A percentile compares a stretch with the other conserved stretches of the same genome.
phyloP scores from a whole-genome alignment of 2,329 filamentous ascomycete genomes.

The Stagonosporopsis chrysanthemi region DNA sequence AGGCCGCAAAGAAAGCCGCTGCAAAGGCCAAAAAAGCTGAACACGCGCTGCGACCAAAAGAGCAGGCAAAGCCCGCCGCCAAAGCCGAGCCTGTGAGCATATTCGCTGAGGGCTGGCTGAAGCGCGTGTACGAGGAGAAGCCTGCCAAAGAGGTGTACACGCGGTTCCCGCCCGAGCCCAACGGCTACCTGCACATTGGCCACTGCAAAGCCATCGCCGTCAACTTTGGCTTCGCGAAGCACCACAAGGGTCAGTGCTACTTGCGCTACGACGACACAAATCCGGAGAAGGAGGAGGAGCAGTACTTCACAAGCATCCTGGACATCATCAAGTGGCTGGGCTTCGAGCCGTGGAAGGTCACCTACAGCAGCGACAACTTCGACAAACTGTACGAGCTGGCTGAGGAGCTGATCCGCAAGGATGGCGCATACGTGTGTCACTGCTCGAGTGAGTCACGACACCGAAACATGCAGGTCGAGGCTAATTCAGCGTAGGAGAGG shows the following conservation, averaged over 20 bases:
- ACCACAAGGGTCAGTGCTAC: slow-evolving; percentile 79
- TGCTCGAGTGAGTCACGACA: slow-evolving; percentile 64
- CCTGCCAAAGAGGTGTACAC: slow-evolving; percentile 55
- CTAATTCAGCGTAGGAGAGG: slow-evolving; percentile 61
- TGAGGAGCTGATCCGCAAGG: slow-evolving; percentile 79
- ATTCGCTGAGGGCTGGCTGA: slow-evolving; percentile 60
- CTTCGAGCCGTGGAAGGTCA: slow-evolving; percentile 80
- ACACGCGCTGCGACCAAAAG: slow-evolving; percentile 52
- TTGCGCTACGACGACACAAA: slow-evolving; percentile 94
- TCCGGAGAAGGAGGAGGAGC: slow-evolving; percentile 88
- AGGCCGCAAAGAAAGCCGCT: slow-evolving; percentile 59
- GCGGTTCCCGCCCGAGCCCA: slow-evolving; percentile 70
- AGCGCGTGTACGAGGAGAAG: slow-evolving; percentile 60
- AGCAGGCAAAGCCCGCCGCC: slow-evolving; percentile 42
- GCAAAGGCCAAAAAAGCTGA: slow-evolving; percentile 54
- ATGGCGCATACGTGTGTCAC: slow-evolving; percentile 81
- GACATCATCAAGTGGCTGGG: slow-evolving; percentile 88
- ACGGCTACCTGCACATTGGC: slow-evolving; percentile 91
- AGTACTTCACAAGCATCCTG: slow-evolving; percentile 87
- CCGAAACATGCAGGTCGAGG: not conserved
- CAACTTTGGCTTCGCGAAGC: slow-evolving; percentile 93
- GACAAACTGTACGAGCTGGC: slow-evolving; percentile 86
- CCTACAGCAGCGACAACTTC: slow-evolving; percentile 91
- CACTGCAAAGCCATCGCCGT: slow-evolving; percentile 95
- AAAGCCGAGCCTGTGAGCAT: slow-evolving; percentile 46